phyloP scores from a whole-genome alignment of 495 filamentous ascomycete species.

The Neurospora terricola region DNA sequence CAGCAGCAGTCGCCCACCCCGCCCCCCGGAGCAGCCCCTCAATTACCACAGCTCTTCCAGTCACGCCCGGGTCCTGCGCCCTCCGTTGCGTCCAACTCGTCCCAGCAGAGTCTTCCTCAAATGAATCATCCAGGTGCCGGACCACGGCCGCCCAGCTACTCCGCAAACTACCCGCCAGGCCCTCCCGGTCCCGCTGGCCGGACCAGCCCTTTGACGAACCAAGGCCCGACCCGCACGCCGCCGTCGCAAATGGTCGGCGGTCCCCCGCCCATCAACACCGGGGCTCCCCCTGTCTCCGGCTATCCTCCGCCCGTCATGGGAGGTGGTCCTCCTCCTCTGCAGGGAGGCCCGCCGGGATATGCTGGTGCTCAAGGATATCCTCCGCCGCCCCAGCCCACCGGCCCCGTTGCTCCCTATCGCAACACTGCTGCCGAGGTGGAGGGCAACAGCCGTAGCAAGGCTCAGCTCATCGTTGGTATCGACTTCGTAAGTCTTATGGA shows the following conservation, averaged over 20 bases:
- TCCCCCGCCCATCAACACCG: constrained; percentile 63
- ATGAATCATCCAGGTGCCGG: constrained; percentile 49
- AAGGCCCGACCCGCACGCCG: constrained; percentile 38
- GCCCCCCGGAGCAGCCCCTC: constrained; percentile 28
- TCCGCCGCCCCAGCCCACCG: constrained; percentile 32
- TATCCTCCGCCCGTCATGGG: constrained; percentile 47
- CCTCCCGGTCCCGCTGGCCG: constrained; percentile 43
- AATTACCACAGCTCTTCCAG: constrained; percentile 35
- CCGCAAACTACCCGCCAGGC: constrained; percentile 47
- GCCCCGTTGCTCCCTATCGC: constrained; percentile 35
- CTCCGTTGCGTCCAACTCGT: constrained; percentile 34
- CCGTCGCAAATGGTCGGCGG: constrained; percentile 57
- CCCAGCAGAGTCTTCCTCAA: constrained; percentile 38
- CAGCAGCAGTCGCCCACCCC: constrained; percentile 17
- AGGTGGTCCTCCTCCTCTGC: constrained; percentile 39
- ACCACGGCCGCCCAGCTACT: constrained; percentile 66
- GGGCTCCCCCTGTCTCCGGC: constrained; percentile 38
- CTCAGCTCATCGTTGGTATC: constrained; percentile 71
- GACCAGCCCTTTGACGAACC: constrained; percentile 39
- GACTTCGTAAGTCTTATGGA: constrained; percentile 54
- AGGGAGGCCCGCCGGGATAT: constrained; percentile 39
- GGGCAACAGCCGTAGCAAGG: constrained; percentile 69
- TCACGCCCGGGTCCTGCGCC: constrained; percentile 31
- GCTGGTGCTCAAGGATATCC: constrained; percentile 31
- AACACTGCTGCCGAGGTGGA: constrained; percentile 72